Evolutionary conservation across 2,329 filamentous ascomycete genomes (phyloP), one percentile per base, ranked within the genome.

Genomic region (Mariannaea elegans): DNA sequence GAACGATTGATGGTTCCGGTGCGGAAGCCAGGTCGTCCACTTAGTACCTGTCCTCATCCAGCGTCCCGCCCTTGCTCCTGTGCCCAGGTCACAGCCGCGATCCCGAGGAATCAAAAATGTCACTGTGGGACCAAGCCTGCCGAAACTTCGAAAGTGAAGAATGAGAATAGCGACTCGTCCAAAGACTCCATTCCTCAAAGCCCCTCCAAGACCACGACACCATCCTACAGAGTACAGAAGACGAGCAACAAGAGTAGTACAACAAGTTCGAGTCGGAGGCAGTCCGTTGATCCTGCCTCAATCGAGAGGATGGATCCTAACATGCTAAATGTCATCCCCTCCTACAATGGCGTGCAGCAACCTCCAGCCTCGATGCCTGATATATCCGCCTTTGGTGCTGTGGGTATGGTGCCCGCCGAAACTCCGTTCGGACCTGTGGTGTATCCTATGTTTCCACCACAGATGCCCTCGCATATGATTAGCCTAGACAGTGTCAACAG

Each of bases 1-100:
- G 88, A 91, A 67, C 85, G 89, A 59, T 78, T 91, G 31, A 87
- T 92, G 81, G 80, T 91, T 3, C 87, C 87, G 19, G 90, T 92
- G 14, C 85, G 89, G 63, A 91, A 91, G 70, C 89, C 90, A 14
- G 90, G 90, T 16, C 83, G 90, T 48, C 90, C 89, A 8, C 76
- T 92, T 54, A 91, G 88, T 73, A 83, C 84, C 53, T 92, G 89
- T 69, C 88, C 89, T 53, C 89, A 91, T 67, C 84, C 87, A 7
- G 80, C 82, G 27, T 86, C 85, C 49, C 84, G 84, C 38, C 75
- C 77, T n/a, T 91, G 88, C 72, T 82, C 81, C 31, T 90, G 86
- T 71, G 82, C 83, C 41, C 82, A 83, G 60, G 82, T 91, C n/a
- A 89, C 88, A 14, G 86, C 86, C 31, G 86, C 86, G 7, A 86